A percentile compares a stretch with the other conserved stretches of the same genome.
These are phyloP conservation scores for Aegle marmelos DNA, from an alignment of 345 rosid genomes.

Conservation along the genomic window DNA sequence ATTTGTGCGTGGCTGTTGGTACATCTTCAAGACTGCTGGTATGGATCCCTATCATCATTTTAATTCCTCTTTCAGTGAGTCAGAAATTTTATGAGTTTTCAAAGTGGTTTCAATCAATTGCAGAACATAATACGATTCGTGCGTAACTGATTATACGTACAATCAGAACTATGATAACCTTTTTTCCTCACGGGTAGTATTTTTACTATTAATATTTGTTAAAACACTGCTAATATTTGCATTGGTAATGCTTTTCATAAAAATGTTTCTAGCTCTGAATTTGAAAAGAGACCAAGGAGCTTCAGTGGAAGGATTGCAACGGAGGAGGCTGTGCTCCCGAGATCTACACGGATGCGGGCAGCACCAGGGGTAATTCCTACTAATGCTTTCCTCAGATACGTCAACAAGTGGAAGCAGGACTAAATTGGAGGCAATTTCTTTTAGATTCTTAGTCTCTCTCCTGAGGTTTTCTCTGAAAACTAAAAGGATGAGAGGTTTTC, in stretches of 20 bases:
- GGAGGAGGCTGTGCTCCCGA: constrained; percentile 84
- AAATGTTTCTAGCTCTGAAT: constrained; percentile 38
- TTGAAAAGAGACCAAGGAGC: constrained; percentile 73
- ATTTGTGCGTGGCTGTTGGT: neutral
- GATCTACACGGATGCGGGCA: constrained; percentile 88
- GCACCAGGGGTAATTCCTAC: constrained; percentile 80
- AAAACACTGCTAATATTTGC: too few species aligned
- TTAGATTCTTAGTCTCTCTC: too few species aligned
- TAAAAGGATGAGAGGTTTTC: too few species aligned
- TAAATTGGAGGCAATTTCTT: constrained; percentile 21
- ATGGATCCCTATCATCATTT: neutral
- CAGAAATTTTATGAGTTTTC: neutral
- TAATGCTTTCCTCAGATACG: constrained; percentile 69
- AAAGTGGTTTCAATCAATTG: neutral
- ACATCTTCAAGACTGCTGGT: neutral
- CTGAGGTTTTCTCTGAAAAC: too few species aligned
- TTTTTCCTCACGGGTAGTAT: neutral
- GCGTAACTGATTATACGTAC: neutral
- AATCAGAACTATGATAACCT: neutral
- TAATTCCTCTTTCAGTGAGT: neutral
- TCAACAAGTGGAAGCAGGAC: constrained; percentile 94
- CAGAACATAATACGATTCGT: neutral
- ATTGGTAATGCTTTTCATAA: neutral
- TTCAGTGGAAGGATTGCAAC: constrained; percentile 47
- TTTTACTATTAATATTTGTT: too few species aligned